A percentile compares a stretch with the other conserved stretches of the same genome.
These are phyloP conservation scores for Oryza nivara DNA, from an alignment of 176 grass and related monocot genomes.

Conservation along the genomic window DNA sequence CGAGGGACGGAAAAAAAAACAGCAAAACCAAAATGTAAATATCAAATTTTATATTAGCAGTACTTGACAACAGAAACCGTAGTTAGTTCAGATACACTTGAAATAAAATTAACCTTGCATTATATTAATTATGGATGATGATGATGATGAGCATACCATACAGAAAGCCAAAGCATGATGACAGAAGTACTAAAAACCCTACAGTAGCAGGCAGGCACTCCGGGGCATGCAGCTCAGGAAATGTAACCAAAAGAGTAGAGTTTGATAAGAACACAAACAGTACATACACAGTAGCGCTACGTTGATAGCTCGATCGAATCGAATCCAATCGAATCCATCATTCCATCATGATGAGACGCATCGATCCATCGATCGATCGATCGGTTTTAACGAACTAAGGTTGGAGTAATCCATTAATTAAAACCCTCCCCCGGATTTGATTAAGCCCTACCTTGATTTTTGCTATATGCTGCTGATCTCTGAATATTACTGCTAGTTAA, in stretches of 20 bases:
- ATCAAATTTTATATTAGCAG: neutral
- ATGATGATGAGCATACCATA: constrained; percentile 38
- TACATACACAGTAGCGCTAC: neutral
- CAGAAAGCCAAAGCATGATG: constrained; percentile 45
- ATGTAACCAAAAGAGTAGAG: constrained; percentile 40
- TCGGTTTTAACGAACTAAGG: constrained; percentile 19
- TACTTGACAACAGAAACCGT: neutral
- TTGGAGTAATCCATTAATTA: neutral
- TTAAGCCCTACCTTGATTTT: constrained; percentile 39
- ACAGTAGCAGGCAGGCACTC: constrained; percentile 43
- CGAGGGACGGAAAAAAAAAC: neutral
- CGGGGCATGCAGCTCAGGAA: constrained; percentile 15
- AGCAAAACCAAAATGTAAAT: neutral
- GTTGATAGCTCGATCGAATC: constrained; percentile 26
- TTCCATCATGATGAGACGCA: neutral
- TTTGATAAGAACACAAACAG: constrained; percentile 41
- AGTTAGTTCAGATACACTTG: neutral
- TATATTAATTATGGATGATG: constrained; percentile 36
- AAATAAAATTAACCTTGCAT: constrained; percentile 5
- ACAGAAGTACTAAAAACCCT: constrained; percentile 45
- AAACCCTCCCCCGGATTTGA: constrained; percentile 8
- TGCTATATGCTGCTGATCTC: neutral
- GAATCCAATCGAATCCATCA: neutral
- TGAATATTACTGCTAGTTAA: constrained; percentile 37
- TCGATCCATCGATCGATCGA: neutral